Base-by-base conservation (phyloP, 805 yeast genomes). In the Huiozyma naganishii region DNA sequence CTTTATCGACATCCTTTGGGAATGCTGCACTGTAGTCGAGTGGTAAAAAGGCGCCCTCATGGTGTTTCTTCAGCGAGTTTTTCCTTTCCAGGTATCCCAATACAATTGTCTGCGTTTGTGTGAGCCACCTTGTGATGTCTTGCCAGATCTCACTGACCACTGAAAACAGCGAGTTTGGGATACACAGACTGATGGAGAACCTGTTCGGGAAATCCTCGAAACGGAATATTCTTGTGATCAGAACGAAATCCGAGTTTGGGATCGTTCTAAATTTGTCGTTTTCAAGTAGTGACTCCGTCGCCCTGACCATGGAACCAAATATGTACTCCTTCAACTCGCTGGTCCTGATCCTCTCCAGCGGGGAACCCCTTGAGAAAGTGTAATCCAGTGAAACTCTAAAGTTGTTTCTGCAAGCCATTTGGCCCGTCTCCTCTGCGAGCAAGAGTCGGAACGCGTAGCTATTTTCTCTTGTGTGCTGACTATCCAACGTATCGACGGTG, bases 221-320 rank as follows among this genome's bases (percentile, higher is more conserved):
- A 44, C 55, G 57, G 45, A 67, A 67, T 13, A 61, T 55, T 27
- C 64, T 55, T 3, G 69, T 61, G 5, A 66, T 49, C 41, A 68
- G 43, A 13, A 65, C 53, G 7, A 66, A 54, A 11, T 56, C 50
- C 40, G 61, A 54, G 46, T 59, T 49, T 28, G 62, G 53, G 42
- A 55, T 48, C 29, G 50, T 40, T 48, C 61, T 48, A 48, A 56
- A 50, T 44, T 55, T 68, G 57, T 40, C 66, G 32, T 48, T 52
- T 7, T 32, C 10, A 33, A 51, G 50, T 28, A 51, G 55, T 45
- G 48, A 52, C 37, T 50, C 59, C 39, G 46, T 60, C 45, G 51
- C 57, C 48, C 62, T 57, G 46, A 68, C 53, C 3, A 66, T 63
- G 11, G 69, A 67, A 1, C 72, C 71, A 51, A 68, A 68, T 45